Percentiles rank a stretch among this genome's conserved stretches.
Conservation (phyloP, 345 rosid genomes). For the Salix viminalis region DNA sequence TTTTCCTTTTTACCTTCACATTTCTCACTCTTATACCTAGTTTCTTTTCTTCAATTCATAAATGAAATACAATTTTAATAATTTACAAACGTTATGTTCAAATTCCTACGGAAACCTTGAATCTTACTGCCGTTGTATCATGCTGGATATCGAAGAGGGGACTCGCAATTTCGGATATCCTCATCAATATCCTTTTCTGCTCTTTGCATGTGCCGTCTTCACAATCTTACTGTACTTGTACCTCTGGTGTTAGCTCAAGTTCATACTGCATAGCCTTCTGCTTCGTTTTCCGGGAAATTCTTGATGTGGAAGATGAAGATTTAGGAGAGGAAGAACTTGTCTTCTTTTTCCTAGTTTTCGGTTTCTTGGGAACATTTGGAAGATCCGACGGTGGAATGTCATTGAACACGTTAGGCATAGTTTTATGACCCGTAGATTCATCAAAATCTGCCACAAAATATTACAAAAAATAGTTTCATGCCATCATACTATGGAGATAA, state of each 20-base stretch:
- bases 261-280: constrained; percentile 26
- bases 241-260: constrained; percentile 10
- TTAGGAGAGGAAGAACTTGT: constrained; percentile 34
- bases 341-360: constrained; percentile 46
- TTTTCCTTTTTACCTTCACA: neutral
- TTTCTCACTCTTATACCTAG: neutral
- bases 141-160: neutral
- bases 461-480: neutral
- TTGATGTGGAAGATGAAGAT: constrained; percentile 32
- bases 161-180: constrained; percentile 5
- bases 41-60: neutral
- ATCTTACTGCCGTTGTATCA: neutral
- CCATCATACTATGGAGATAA: neutral
- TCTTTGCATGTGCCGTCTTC: neutral
- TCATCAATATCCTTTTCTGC: neutral
- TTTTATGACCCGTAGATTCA: constrained; percentile 27
- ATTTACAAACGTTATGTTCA: constrained; percentile 18
- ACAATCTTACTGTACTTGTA: constrained; percentile 17
- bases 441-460: constrained; percentile 37
- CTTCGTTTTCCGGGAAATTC: constrained; percentile 32
- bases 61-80: neutral
- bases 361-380: constrained; percentile 43
- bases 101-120: neutral
- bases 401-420: constrained; percentile 26
- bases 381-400: constrained; percentile 30